Conservation (phyloP, 2,329 filamentous ascomycete genomes). For the Hymenoscyphus linearis region DNA sequence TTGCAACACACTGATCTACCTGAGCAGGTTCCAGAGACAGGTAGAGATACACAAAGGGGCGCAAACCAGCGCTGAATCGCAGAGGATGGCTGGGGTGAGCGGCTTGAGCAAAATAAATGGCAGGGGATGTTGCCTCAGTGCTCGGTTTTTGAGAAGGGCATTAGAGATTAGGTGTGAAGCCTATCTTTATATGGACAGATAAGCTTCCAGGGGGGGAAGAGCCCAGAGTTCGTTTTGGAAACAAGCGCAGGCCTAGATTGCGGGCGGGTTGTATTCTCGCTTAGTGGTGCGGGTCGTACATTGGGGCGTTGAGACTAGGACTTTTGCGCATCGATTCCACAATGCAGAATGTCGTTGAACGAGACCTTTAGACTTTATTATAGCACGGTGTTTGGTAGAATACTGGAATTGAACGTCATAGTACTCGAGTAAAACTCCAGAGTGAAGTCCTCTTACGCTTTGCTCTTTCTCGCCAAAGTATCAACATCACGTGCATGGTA, state of each 20-base stretch:
- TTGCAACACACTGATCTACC: neutral
- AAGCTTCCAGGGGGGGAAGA: neutral
- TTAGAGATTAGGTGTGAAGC: neutral
- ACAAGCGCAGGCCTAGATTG: neutral
- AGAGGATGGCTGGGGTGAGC: neutral
- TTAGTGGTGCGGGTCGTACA: neutral
- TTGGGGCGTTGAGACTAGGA: neutral
- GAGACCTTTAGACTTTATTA: neutral
- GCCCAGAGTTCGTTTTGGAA: neutral
- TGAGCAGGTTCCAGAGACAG: neutral
- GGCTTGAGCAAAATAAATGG: neutral
- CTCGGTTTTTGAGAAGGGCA: neutral
- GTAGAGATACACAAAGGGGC: conserved; percentile 6
- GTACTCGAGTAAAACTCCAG: too few species aligned
- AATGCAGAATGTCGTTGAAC: neutral
- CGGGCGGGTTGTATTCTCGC: neutral
- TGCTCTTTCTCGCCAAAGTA: too few species aligned
- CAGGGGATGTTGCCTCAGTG: neutral
- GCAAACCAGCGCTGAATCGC: conserved; percentile 10
- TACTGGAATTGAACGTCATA: neutral
- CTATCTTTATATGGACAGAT: neutral
- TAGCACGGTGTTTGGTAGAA: neutral
- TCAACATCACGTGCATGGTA: neutral
- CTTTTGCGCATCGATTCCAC: neutral
- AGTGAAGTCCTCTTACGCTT: too few species aligned